phyloP scores from a whole-genome alignment of 805 yeast species.

The Yamadazyma scolyti region DNA sequence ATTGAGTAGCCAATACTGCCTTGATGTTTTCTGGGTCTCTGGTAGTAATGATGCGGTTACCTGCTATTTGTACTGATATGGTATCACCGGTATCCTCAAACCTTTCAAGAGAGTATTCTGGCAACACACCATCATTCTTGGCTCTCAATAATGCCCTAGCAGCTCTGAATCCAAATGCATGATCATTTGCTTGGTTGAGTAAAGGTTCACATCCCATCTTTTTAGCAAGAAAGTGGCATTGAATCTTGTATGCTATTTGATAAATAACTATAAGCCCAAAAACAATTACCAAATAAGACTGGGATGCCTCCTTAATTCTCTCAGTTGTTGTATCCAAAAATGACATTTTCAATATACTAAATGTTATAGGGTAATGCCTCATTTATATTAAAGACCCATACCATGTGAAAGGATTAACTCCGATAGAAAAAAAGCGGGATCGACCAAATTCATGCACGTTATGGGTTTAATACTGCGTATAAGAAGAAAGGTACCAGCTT shows the following conservation, averaged over 20 bases:
- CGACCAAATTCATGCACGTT: too few relatives aligned
- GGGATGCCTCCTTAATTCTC: not conserved
- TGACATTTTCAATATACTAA: conserved; percentile 1
- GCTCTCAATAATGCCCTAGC: conserved; percentile 10
- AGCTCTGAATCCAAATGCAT: conserved; percentile 16
- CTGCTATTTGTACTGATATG: conserved; percentile 14
- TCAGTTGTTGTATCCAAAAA: not conserved
- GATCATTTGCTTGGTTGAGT: conserved; percentile 7
- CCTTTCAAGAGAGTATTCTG: conserved; percentile 15
- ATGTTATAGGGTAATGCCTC: not conserved
- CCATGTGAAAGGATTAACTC: not conserved
- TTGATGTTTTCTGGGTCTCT: conserved; percentile 35
- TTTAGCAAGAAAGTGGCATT: conserved; percentile 1
- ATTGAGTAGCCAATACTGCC: conserved; percentile 36
- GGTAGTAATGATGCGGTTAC: conserved; percentile 19
- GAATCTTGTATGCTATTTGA: conserved; percentile 1
- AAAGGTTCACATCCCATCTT: conserved; percentile 13
- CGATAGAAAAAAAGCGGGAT: too few relatives aligned
- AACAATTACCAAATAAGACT: conserved; percentile 1
- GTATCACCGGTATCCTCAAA: conserved; percentile 8
- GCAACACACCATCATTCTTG: conserved; percentile 16
- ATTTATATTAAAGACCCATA: not conserved
- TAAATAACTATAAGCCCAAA: conserved; percentile 1
- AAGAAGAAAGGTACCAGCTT: too few relatives aligned
- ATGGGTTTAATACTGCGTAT: too few relatives aligned